A percentile compares a stretch with the other conserved stretches of the same genome.
These are phyloP conservation scores for Xylariaceae sp. DNA, from an alignment of 2,329 filamentous ascomycete species.

Conservation along the genomic window DNA sequence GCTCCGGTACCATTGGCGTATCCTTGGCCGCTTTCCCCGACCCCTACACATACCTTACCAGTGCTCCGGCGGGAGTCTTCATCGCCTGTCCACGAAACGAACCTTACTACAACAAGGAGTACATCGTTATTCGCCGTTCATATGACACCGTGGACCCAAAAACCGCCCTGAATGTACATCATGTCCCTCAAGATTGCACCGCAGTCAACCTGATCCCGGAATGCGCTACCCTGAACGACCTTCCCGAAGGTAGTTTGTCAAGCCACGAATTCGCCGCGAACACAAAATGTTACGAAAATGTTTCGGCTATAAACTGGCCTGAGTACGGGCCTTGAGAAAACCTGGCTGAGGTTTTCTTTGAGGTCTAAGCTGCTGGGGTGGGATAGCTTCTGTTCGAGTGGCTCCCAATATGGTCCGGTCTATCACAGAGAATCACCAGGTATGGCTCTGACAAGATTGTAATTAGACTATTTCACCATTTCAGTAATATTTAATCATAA, in stretches of 20 bases:
- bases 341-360: no score
- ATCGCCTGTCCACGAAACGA: conserved; percentile 48
- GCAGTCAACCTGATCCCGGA: conserved; percentile 47
- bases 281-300: conserved; percentile 46
- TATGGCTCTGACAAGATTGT: no score
- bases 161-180: conserved; percentile 1
- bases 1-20: conserved; percentile 41
- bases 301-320: conserved; percentile 43
- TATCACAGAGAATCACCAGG: no score
- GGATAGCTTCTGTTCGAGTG: no score
- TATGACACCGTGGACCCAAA: conserved; percentile 20
- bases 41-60: conserved; percentile 39
- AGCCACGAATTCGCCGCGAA: conserved; percentile 45
- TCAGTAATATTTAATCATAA: no score
- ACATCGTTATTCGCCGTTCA: conserved; percentile 44
- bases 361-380: no score
- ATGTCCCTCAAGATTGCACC: conserved; percentile 45
- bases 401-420: no score
- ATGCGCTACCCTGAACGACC: conserved; percentile 43
- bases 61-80: conserved; percentile 36
- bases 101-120: conserved; percentile 45
- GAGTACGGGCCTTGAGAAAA: conserved; percentile 26
- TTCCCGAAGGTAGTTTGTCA: conserved; percentile 40
- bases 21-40: conserved; percentile 40
- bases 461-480: no score